A percentile compares a stretch with the other conserved stretches of the same genome.
Evolutionary conservation across 768 basidiomycete species (phyloP).

Genomic region (Tremella mesenterica): DNA sequence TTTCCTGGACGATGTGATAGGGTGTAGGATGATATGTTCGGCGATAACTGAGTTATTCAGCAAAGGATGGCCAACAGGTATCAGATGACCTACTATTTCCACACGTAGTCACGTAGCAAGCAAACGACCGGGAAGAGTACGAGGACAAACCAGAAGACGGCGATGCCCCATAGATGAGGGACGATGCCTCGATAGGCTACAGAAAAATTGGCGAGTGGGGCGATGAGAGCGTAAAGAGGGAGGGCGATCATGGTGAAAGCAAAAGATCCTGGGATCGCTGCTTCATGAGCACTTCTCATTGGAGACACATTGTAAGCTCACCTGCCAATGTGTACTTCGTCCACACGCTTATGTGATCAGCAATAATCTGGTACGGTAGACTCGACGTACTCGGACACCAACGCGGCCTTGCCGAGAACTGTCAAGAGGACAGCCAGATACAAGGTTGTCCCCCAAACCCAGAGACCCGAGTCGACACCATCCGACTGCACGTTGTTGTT

Average conservation of each 20-base stretch:
- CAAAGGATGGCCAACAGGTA: background rate
- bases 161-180: constrained; percentile 76
- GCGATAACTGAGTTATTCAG: constrained; percentile 57
- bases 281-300: no score
- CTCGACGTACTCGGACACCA: constrained; percentile 84
- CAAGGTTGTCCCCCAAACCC: constrained; percentile 98
- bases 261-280: constrained; percentile 95
- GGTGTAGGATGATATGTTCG: constrained; percentile 80
- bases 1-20: constrained; percentile 97
- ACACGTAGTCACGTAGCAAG: constrained; percentile 76
- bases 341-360: constrained; percentile 63
- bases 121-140: constrained; percentile 76
- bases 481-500: constrained; percentile 73
- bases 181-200: constrained; percentile 84
- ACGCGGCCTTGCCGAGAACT: constrained; percentile 90
- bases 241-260: constrained; percentile 92
- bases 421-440: constrained; percentile 88
- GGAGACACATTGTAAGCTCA: no score
- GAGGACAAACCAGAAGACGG: constrained; percentile 81
- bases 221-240: constrained; percentile 77
- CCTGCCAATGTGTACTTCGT: constrained; percentile 98
- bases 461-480: constrained; percentile 83
- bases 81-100: constrained; percentile 77
- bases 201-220: constrained; percentile 77
- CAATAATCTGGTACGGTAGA: background rate